Evolutionary conservation across 1,284 basidiomycete genomes (phyloP).

Genomic region (Salmacisia buchloeana): DNA sequence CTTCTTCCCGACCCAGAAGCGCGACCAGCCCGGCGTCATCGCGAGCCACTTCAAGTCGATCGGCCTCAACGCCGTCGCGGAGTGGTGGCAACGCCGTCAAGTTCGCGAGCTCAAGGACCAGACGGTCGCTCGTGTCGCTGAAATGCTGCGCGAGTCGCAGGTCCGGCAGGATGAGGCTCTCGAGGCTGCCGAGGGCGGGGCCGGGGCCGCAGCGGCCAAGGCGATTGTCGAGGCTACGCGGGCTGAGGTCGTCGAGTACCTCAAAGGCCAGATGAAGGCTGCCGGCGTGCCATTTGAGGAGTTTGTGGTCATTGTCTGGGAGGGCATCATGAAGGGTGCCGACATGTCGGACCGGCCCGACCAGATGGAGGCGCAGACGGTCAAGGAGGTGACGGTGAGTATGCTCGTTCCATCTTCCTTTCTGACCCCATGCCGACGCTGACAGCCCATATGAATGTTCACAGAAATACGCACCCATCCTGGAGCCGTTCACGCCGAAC

Average conservation of each 20-base stretch:
- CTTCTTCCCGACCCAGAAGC: conserved; percentile 81
- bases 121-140: conserved; percentile 62
- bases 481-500: conserved; percentile 79
- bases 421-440: too few species aligned
- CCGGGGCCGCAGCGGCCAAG: conserved; percentile 14
- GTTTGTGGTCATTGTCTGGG: conserved; percentile 81
- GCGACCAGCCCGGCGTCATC: conserved; percentile 61
- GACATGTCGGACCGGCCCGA: conserved; percentile 83
- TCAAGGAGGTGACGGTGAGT: conserved; percentile 63
- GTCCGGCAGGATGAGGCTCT: conserved; percentile 1
- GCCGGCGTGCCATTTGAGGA: conserved; percentile 54
- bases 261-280: conserved; percentile 17
- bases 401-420: conserved; percentile 54
- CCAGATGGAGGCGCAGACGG: conserved; percentile 75
- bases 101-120: conserved; percentile 44
- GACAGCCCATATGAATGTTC: conserved; percentile 4
- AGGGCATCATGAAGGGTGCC: conserved; percentile 75
- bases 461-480: conserved; percentile 73
- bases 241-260: conserved; percentile 23
- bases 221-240: conserved; percentile 8
- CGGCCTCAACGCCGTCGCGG: conserved; percentile 69
- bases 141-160: conserved; percentile 55
- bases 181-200: conserved; percentile 37
- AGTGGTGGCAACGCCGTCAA: conserved; percentile 31
- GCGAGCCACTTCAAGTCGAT: conserved; percentile 80